Percentiles rank a stretch among this genome's conserved stretches.
Evolutionary conservation across 768 basidiomycete species (phyloP).

Genomic region (Russula lepida): DNA sequence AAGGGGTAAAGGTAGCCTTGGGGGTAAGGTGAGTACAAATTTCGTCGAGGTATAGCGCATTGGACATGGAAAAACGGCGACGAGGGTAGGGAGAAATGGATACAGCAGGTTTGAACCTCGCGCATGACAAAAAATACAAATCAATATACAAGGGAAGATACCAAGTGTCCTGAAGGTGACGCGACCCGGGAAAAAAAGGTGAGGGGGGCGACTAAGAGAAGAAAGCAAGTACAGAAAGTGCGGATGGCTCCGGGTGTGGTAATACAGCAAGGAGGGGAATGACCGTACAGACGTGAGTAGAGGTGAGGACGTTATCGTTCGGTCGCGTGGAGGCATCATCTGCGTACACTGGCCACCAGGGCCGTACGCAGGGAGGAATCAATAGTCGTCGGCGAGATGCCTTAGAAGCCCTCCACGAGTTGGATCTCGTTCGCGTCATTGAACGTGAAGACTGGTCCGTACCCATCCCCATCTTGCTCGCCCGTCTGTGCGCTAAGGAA

Average conservation of each 20-base stretch:
- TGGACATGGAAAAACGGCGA: conserved; percentile 4
- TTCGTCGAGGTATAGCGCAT: conserved; percentile 17
- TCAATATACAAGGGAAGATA: conserved; percentile 19
- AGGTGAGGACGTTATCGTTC: conserved; percentile 1
- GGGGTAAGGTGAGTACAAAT: conserved; percentile 15
- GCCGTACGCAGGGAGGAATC: neutral
- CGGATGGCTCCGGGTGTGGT: conserved; percentile 11
- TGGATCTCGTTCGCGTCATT: conserved; percentile 12
- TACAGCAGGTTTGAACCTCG: conserved; percentile 19
- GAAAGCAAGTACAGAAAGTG: conserved; percentile 11
- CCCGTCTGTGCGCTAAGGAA: neutral
- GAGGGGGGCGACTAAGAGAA: neutral
- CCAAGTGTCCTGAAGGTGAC: conserved; percentile 13
- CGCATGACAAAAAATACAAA: conserved; percentile 19
- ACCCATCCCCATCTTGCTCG: conserved; percentile 13
- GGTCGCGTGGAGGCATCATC: conserved; percentile 4
- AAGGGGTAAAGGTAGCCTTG: conserved; percentile 1
- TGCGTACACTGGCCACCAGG: conserved; percentile 11
- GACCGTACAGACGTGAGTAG: conserved; percentile 10
- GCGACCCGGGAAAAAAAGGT: conserved; percentile 9
- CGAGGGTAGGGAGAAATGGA: neutral
- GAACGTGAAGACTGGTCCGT: conserved; percentile 18
- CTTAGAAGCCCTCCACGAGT: conserved; percentile 14
- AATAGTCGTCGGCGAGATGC: neutral
- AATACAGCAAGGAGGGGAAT: conserved; percentile 9